Evolutionary conservation across 1,284 basidiomycete species (phyloP).

Genomic region (Vanrija humicola): DNA sequence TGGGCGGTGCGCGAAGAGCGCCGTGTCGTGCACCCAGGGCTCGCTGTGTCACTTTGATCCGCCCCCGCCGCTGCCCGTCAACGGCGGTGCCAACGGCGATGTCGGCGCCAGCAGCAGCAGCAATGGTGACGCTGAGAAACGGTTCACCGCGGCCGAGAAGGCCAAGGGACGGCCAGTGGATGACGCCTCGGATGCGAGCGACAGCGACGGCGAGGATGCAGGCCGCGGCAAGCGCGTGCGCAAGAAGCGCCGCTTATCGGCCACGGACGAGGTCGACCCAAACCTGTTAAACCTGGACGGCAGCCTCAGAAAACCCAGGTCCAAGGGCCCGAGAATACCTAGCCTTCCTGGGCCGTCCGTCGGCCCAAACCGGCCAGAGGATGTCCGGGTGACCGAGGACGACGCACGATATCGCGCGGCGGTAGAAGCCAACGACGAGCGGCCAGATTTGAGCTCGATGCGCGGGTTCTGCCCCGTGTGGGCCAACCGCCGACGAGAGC

Average conservation of each 20-base stretch:
- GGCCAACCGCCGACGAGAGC: conserved; percentile 31
- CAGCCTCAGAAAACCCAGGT: neutral
- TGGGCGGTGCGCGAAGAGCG: conserved; percentile 19
- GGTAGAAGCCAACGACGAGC: conserved; percentile 22
- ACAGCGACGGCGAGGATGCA: conserved; percentile 6
- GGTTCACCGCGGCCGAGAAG: conserved; percentile 9
- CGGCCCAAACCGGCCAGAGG: conserved; percentile 5
- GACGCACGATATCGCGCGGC: conserved; percentile 26
- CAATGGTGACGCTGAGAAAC: neutral
- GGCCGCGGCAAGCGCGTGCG: conserved; percentile 24
- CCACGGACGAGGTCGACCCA: conserved; percentile 25
- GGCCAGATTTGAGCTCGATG: conserved; percentile 20
- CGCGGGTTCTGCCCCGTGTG: conserved; percentile 35
- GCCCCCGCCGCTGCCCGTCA: neutral
- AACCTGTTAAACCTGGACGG: conserved; percentile 19
- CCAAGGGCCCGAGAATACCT: no score
- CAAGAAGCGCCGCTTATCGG: conserved; percentile 35
- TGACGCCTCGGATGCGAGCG: conserved; percentile 3
- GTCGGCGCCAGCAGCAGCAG: neutral
- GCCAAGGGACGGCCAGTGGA: conserved; percentile 20
- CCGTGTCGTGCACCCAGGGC: conserved; percentile 18
- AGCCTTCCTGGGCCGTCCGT: no score
- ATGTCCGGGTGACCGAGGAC: conserved; percentile 8
- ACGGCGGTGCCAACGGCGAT: neutral
- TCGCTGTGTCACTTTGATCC: conserved; percentile 12